Conservation (phyloP, 106 monocot species). For the Xerophyta viscosa region DNA sequence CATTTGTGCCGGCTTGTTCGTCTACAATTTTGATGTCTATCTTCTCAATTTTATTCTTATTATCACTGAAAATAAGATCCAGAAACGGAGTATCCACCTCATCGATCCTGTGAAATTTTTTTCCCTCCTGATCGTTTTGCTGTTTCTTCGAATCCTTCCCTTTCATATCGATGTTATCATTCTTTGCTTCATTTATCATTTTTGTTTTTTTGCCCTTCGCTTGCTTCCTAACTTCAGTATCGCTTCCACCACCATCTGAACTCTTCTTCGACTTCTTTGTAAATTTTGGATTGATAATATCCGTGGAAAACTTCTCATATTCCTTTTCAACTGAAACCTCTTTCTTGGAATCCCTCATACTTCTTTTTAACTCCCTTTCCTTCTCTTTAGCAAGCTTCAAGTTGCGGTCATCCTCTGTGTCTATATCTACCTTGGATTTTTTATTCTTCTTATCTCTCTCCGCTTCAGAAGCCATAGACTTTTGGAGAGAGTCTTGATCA, state of each 20-base stretch:
- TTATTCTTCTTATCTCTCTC: conserved; percentile 21
- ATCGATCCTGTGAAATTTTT: conserved; percentile 16
- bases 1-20: neutral
- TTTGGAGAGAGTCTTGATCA: neutral
- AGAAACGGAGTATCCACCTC: conserved; percentile 29
- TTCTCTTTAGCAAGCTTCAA: conserved; percentile 6
- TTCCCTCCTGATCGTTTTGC: conserved; percentile 1
- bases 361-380: neutral
- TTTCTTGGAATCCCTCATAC: neutral
- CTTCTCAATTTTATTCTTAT: neutral
- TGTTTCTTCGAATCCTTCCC: conserved; percentile 13
- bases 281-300: neutral
- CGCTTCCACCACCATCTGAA: neutral
- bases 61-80: conserved; percentile 23
- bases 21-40: neutral
- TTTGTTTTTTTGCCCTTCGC: neutral
- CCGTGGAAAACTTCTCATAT: neutral
- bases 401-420: neutral
- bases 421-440: conserved; percentile 16
- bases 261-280: neutral
- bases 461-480: conserved; percentile 10
- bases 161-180: neutral
- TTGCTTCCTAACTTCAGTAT: neutral
- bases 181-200: neutral
- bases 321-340: neutral